Evolutionary conservation across 2,329 filamentous ascomycete genomes (phyloP).

Genomic region (Phialemonium atrogriseum): DNA sequence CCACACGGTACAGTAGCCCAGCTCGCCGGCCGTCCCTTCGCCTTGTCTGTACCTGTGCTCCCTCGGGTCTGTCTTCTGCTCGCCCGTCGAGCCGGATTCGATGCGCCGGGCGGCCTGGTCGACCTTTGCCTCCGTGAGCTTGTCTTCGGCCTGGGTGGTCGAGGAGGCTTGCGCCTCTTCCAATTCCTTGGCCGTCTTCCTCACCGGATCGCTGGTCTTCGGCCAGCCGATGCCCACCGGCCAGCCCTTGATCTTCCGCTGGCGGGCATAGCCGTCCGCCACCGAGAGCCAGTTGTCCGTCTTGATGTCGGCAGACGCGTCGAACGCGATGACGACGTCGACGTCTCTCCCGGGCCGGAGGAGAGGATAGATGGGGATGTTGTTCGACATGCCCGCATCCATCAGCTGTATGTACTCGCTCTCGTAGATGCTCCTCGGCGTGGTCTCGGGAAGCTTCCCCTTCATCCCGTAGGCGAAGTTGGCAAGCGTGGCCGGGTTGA

Average conservation of each 20-base stretch:
- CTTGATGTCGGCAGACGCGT: slow-evolving; percentile 86
- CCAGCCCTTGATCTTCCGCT: slow-evolving; percentile 90
- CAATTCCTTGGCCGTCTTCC: slow-evolving; percentile 56
- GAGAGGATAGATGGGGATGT: slow-evolving; percentile 89
- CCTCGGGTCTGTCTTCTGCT: slow-evolving; percentile 15
- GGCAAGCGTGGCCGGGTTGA: slow-evolving; percentile 83
- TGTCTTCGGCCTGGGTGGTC: slow-evolving; percentile 51
- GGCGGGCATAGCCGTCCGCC: slow-evolving; percentile 83
- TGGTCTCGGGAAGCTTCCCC: slow-evolving; percentile 62
- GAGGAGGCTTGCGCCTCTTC: slow-evolving; percentile 57
- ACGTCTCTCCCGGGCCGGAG: slow-evolving; percentile 81
- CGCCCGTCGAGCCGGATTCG: slow-evolving; percentile 15
- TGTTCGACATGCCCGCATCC: slow-evolving; percentile 99
- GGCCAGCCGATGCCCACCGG: slow-evolving; percentile 94
- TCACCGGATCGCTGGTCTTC: slow-evolving; percentile 45
- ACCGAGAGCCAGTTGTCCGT: slow-evolving; percentile 96
- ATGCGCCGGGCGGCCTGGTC: slow-evolving; percentile 30
- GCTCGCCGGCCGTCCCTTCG: slow-evolving; percentile 44
- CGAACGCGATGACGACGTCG: slow-evolving; percentile 86
- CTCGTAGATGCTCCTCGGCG: slow-evolving; percentile 68
- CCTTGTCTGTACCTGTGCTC: slow-evolving; percentile 32
- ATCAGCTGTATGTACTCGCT: slow-evolving; percentile 72
- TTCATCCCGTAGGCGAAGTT: slow-evolving; percentile 84
- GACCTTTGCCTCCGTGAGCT: slow-evolving; percentile 51
- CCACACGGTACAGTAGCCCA: slow-evolving; percentile 94